These are phyloP conservation scores for Rosellinia necatrix DNA, from an alignment of 2,329 filamentous ascomycete genomes.

Conservation along the genomic window DNA sequence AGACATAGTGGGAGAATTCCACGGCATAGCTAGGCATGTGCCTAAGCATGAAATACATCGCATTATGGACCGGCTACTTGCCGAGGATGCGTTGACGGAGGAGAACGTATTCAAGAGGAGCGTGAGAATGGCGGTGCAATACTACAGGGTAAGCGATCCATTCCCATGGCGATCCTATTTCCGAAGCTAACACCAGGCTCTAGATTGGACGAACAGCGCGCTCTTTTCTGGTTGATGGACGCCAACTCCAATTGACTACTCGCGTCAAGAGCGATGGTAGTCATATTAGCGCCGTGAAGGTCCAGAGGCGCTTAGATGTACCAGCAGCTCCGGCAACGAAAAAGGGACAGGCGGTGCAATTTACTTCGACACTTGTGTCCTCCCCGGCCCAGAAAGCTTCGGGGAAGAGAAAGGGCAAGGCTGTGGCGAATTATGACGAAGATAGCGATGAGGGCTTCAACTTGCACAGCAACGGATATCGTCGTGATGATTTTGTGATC, in stretches of 20 bases:
- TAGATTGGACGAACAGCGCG: constrained; percentile 48
- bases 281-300: constrained; percentile 40
- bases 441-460: constrained; percentile 46
- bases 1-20: constrained; percentile 59
- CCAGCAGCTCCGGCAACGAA: constrained; percentile 40
- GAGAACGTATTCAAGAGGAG: constrained; percentile 66
- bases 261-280: constrained; percentile 43
- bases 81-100: constrained; percentile 75
- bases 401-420: constrained; percentile 44
- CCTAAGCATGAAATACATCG: constrained; percentile 79
- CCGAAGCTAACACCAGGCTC: constrained; percentile 34
- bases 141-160: constrained; percentile 62
- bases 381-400: constrained; percentile 52
- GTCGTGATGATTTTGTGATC: constrained; percentile 47
- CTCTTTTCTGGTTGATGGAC: constrained; percentile 50
- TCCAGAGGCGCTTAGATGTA: constrained; percentile 45
- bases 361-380: constrained; percentile 56
- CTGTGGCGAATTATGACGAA: constrained; percentile 41
- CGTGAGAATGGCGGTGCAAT: constrained; percentile 72
- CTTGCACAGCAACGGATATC: constrained; percentile 50
- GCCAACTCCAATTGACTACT: constrained; percentile 49
- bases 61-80: constrained; percentile 76
- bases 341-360: constrained; percentile 27
- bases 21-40: constrained; percentile 71
- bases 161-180: background rate